Conservation (phyloP, 2,329 filamentous ascomycete genomes). For the Penicillium sp. region DNA sequence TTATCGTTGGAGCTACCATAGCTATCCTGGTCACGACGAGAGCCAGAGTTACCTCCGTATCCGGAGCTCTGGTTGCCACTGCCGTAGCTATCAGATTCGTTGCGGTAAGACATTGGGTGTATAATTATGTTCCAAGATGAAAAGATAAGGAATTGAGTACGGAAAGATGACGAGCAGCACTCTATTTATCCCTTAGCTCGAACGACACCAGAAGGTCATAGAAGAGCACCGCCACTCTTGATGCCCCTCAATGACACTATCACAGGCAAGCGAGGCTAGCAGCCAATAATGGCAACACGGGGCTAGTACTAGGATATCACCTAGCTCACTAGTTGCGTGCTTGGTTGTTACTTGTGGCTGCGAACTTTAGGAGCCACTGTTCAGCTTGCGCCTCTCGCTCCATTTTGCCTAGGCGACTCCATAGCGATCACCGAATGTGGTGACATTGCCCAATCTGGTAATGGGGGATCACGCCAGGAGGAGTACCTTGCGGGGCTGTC, state of each 20-base stretch:
- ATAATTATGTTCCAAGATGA: not conserved
- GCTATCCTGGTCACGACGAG: not conserved
- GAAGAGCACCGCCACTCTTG: not conserved
- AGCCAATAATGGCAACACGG: slow-evolving; percentile 7
- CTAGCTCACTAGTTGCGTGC: not conserved
- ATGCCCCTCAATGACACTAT: slow-evolving; percentile 8
- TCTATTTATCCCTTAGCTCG: slow-evolving; percentile 1
- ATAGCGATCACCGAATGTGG: not conserved
- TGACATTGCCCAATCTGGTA: not conserved
- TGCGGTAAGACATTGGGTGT: slow-evolving; percentile 7
- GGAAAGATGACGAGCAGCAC: not conserved
- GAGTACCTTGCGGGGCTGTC: not conserved
- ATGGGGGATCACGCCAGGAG: slow-evolving; percentile 1
- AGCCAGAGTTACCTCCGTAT: slow-evolving; percentile 1
- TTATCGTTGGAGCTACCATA: not conserved
- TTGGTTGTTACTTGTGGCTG: slow-evolving; percentile 3
- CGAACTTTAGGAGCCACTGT: slow-evolving; percentile 1
- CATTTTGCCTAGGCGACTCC: not conserved
- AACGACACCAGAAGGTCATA: not conserved
- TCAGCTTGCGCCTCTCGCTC: not conserved
- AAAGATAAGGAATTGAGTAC: not conserved
- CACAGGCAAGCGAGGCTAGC: not conserved
- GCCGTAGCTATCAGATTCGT: slow-evolving; percentile 10
- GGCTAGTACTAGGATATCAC: not conserved
- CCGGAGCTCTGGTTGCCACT: slow-evolving; percentile 12